Evolutionary conservation across 2,329 filamentous ascomycete species (phyloP), one percentile per base, ranked within the genome.

Genomic region (Hymenoscyphus linearis): DNA sequence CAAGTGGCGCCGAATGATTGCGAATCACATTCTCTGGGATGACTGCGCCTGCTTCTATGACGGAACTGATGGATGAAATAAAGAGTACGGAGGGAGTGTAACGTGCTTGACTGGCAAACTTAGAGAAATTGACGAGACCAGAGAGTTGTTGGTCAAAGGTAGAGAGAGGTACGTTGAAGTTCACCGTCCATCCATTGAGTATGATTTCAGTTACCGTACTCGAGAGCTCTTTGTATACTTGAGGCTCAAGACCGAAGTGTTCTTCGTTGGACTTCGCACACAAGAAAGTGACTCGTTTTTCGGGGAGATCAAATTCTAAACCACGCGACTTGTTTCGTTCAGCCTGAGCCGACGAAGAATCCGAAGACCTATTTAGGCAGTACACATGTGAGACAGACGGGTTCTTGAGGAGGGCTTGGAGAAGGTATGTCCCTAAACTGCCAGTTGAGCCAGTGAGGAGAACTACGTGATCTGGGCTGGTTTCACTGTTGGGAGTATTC

Each of bases 391-490:
- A 69, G 7, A 81, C 74, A 12, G 9, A 31, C 2, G 53, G 27
- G 6, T 62, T 62, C 0, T 74, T 69, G 25, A 70, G 69, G 35
- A 79, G 70, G 16, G 67, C 44, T 58, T 79, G 70, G 7, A 82
- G 73, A 36, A 82, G 70, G 65, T 81, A 81, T 3, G 74, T 78
- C 0, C 80, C 80, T 18, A 82, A 64, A 12, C 76, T 77, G 10
- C 80, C 80, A 0, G 80, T 82, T 3, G 76, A 78, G 13, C 78
- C 80, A 0, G 79, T 82, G n/a, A 82, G 65, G 7, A 79, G 63
- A 4, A 74, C 62, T 3, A 56, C 47, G 31, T 31, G 47, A 5
- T 18, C 9, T 54, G 9, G 40, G 18, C 14, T 54, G 34, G 31
- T 25, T 9, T 37, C 36, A 44, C 36, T n/a, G 18, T 57, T 57